These are phyloP conservation scores for Polygonum maritimum DNA, from an alignment of 148 eudicot species.

Conservation along the genomic window DNA sequence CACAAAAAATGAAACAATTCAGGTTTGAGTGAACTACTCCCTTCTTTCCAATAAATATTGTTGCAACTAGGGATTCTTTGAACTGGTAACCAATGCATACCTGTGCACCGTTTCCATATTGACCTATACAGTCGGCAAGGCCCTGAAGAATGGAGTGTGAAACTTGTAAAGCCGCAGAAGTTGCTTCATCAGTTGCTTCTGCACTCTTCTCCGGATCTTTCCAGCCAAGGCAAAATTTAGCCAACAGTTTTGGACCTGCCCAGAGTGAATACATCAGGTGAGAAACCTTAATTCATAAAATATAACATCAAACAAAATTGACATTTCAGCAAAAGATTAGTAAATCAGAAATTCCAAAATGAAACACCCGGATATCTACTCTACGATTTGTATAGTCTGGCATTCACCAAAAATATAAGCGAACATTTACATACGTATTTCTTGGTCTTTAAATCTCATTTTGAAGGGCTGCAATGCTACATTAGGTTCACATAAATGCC, in stretches of 20 bases:
- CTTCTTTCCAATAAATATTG: background rate
- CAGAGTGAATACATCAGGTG: constrained; percentile 11
- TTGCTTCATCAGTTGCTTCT: constrained; percentile 18
- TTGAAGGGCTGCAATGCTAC: background rate
- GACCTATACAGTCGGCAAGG: constrained; percentile 56
- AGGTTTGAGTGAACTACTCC: background rate
- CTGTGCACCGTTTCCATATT: constrained; percentile 36
- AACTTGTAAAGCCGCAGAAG: constrained; percentile 22
- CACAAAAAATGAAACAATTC: background rate
- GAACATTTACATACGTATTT: background rate
- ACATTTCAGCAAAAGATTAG: background rate
- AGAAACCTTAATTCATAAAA: constrained; percentile 4
- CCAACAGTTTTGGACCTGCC: constrained; percentile 66
- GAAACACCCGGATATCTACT: background rate
- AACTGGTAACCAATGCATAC: constrained; percentile 20
- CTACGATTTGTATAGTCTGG: background rate
- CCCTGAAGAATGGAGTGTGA: constrained; percentile 45
- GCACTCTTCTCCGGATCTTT: constrained; percentile 28
- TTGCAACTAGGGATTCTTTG: background rate
- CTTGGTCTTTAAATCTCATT: background rate
- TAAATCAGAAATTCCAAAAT: background rate
- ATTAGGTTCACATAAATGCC: background rate
- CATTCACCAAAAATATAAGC: background rate
- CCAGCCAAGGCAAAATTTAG: constrained; percentile 41
- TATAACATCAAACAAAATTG: background rate